Conservation (phyloP, 371 early-diverging fungal species). For the Actinomucor elegans region DNA sequence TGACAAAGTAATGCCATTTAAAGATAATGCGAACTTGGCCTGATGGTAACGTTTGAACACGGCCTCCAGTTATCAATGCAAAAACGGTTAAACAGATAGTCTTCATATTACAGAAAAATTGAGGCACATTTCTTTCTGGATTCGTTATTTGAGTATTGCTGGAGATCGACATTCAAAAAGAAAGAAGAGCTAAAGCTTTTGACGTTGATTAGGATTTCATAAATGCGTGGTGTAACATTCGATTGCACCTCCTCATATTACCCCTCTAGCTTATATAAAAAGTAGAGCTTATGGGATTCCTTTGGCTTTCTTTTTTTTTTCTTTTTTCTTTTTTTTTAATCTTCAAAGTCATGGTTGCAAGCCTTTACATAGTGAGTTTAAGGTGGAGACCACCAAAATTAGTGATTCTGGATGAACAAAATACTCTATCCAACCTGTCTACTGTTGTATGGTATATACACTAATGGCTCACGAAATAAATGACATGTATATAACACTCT, state of each 20-base stretch:
- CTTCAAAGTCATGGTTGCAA: slow-evolving; percentile 12
- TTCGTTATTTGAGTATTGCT: too few relatives aligned
- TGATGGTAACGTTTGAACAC: slow-evolving; percentile 13
- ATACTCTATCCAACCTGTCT: slow-evolving; percentile 6
- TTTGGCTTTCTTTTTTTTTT: slow-evolving; percentile 2
- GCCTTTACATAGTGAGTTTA: slow-evolving; percentile 29
- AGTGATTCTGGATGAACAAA: slow-evolving; percentile 20
- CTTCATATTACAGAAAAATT: too few relatives aligned
- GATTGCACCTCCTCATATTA: background rate
- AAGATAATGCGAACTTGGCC: slow-evolving; percentile 11
- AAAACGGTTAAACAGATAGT: background rate
- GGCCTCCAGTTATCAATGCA: slow-evolving; percentile 8
- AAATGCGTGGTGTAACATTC: background rate
- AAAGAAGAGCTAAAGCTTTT: too few relatives aligned
- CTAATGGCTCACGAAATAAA: too few relatives aligned
- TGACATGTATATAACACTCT: too few relatives aligned
- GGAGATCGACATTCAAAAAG: too few relatives aligned
- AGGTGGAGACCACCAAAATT: slow-evolving; percentile 39
- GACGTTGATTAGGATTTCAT: too few relatives aligned
- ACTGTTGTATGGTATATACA: slow-evolving; percentile 24
- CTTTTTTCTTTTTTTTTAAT: background rate
- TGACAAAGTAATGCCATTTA: slow-evolving; percentile 21
- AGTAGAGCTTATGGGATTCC: background rate
- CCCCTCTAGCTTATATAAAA: background rate
- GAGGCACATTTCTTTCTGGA: background rate